Evolutionary conservation across 1,284 basidiomycete genomes (phyloP).

Genomic region (Austropuccinia psidii): DNA sequence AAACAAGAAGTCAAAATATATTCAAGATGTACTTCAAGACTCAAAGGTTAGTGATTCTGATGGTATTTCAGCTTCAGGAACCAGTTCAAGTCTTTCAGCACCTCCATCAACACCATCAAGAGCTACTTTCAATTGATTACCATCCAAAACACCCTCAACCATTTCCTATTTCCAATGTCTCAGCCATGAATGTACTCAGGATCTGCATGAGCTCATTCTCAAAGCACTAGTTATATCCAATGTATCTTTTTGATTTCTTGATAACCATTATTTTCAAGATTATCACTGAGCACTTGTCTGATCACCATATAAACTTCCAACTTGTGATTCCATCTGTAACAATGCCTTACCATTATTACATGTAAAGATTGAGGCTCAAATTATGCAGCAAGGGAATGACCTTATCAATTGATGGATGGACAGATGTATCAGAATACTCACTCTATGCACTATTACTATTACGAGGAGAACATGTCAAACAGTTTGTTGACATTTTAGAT

Average conservation of each 20-base stretch:
- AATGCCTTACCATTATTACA: not conserved
- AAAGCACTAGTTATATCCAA: conserved; percentile 6
- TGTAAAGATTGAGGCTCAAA: not conserved
- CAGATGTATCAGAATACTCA: not conserved
- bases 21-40: too few species aligned
- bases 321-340: not conserved
- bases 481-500: conserved; percentile 12
- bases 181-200: not conserved
- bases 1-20: too few species aligned
- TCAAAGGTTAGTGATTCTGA: too few species aligned
- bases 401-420: conserved; percentile 15
- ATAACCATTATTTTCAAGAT: conserved; percentile 17
- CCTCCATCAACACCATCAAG: too few species aligned
- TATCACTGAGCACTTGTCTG: not conserved
- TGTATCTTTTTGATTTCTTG: not conserved
- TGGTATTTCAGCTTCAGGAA: too few species aligned
- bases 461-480: not conserved
- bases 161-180: not conserved
- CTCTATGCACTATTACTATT: not conserved
- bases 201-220: not conserved
- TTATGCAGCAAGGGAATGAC: not conserved
- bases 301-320: not conserved
- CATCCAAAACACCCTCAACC: too few species aligned
- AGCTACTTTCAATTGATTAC: too few species aligned
- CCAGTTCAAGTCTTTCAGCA: too few species aligned